Evolutionary conservation across 2,329 filamentous ascomycete species (phyloP), one percentile per base, ranked within the genome.

Genomic region (Atkinsonella texensis): DNA sequence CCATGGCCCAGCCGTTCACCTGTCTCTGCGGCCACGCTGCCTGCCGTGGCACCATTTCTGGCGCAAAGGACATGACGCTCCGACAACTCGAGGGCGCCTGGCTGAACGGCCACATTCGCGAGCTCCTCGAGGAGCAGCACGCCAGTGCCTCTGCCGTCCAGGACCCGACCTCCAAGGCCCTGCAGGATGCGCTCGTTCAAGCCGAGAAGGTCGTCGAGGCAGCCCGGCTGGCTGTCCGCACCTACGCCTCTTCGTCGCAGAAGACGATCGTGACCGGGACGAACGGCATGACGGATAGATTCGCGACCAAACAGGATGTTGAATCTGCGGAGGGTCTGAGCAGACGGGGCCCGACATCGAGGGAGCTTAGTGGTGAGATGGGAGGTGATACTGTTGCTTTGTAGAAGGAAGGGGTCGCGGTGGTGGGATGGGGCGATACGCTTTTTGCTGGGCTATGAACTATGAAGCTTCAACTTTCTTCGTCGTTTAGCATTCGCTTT

Each of bases 1-100:
- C 73, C 60, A 87, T 88, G 84, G 79, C 80, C 33, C 84, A 87
- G 70, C 75, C 81, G 4, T 88, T 88, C 62, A 68, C 76, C 54
- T 88, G 84, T 63, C 70, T 76, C 53, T 88, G 84, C 63, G 72
- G 74, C 55, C 72, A 71, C 4, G 57, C 70, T 0, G 68, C 69
- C 18, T 88, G 84, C 67, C 73, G 74, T 49, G 82, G 83, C 15
- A 72, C 65, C 56, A 85, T 88, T 56, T 65, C 68, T 43, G 84
- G 84, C 15, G 84, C 84, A 12, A 74, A 71, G 59, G 73, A 80
- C 59, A 83, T 87, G 77, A 60, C 68, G 5, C 57, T 64, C 12
- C 64, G 68, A 42, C 72, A 79, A 58, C 69, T 87, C 55, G 68
- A 74, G 41, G 76, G 79, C 40, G 69, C 78, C 54, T 86, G 77